Conservation (phyloP, 495 filamentous ascomycete genomes). For the Tuber brumale region DNA sequence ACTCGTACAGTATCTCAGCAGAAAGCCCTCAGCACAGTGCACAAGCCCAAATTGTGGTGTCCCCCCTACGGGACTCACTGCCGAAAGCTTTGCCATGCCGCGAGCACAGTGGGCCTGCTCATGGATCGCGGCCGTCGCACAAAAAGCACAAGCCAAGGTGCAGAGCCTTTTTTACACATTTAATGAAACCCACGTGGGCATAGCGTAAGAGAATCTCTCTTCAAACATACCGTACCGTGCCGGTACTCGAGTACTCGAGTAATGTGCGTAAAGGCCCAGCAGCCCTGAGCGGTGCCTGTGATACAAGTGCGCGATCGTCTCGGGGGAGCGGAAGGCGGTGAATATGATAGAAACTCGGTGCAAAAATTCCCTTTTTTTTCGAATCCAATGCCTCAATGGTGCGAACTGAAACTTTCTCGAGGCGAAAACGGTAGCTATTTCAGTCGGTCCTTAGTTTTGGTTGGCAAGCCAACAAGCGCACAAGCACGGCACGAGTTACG, state of each 20-base stretch:
- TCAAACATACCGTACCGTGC: no score
- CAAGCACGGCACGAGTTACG: background rate
- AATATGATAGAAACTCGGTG: background rate
- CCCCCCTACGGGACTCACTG: background rate
- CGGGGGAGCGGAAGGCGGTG: background rate
- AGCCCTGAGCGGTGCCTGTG: background rate
- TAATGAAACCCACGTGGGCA: background rate
- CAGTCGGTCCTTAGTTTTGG: background rate
- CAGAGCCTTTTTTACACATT: background rate
- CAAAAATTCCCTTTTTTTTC: background rate
- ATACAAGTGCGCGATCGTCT: background rate
- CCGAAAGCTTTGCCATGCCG: background rate
- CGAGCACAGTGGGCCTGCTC: background rate
- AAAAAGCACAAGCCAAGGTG: background rate
- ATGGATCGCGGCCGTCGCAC: background rate
- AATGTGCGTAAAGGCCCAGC: background rate
- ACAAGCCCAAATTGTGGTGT: background rate
- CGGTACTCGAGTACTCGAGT: no score
- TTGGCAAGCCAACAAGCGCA: background rate
- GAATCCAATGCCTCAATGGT: background rate
- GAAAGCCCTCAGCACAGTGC: background rate
- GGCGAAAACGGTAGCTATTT: background rate
- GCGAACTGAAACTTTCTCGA: background rate
- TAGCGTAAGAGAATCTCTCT: background rate
- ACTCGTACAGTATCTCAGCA: background rate